Percentiles rank a stretch among this genome's conserved stretches.
phyloP scores from a whole-genome alignment of 352 stramenopile genomes.

The Elongisporangium senticosum region DNA sequence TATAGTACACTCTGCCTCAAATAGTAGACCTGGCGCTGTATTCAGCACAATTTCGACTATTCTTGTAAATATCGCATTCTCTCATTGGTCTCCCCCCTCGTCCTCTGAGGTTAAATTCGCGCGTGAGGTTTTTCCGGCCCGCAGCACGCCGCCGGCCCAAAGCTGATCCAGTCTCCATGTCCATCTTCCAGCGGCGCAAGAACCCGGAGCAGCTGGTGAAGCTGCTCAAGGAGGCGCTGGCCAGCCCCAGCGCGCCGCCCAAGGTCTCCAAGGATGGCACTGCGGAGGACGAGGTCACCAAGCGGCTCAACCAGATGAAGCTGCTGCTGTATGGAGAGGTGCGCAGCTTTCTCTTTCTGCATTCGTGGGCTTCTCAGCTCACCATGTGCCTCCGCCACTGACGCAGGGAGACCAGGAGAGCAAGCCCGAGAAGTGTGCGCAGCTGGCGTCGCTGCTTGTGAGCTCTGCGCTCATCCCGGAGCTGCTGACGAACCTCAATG shows the following conservation, averaged over 20 bases:
- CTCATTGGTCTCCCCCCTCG: too few relatives aligned
- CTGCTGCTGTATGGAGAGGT: slow-evolving; percentile 75
- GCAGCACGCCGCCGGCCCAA: too few relatives aligned
- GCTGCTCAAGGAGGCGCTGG: slow-evolving; percentile 69
- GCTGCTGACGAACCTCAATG: slow-evolving; percentile 59
- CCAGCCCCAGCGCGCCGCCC: slow-evolving; percentile 32
- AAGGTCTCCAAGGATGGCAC: slow-evolving; percentile 65
- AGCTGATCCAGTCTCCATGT: slow-evolving; percentile 25
- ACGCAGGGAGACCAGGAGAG: slow-evolving; percentile 63
- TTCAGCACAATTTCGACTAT: too few relatives aligned
- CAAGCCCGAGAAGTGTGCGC: slow-evolving; percentile 73
- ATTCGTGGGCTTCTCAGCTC: neutral
- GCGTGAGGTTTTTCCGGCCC: too few relatives aligned
- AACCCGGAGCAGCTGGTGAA: slow-evolving; percentile 79
- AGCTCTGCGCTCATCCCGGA: slow-evolving; percentile 56
- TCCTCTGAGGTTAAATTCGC: too few relatives aligned
- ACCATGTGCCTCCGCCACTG: neutral
- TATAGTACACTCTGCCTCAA: too few relatives aligned
- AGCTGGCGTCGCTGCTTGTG: slow-evolving; percentile 75
- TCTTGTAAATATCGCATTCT: too few relatives aligned
- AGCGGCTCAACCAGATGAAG: slow-evolving; percentile 85
- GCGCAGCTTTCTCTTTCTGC: slow-evolving; percentile 7
- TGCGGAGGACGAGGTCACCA: slow-evolving; percentile 66
- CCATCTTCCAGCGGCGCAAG: slow-evolving; percentile 72
- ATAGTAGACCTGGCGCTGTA: too few relatives aligned